These are phyloP conservation scores for Coniochaeta ligniaria DNA, from an alignment of 2,329 filamentous ascomycete genomes.

Conservation along the genomic window DNA sequence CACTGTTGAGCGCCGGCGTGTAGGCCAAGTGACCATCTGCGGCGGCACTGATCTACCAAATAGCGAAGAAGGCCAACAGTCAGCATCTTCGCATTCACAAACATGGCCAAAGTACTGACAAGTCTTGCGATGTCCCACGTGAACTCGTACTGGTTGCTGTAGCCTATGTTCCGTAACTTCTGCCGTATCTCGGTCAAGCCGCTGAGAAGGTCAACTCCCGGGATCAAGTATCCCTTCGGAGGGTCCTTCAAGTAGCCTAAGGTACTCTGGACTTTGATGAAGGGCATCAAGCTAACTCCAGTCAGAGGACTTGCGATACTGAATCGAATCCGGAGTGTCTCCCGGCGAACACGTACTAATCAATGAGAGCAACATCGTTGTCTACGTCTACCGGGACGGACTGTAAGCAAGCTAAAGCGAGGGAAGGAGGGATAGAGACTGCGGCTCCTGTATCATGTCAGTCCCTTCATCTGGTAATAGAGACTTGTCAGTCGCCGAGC, in stretches of 20 bases:
- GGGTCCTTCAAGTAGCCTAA: constrained; percentile 5
- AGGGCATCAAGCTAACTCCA: background rate
- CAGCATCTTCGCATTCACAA: no score
- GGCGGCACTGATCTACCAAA: no score
- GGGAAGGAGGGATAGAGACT: background rate
- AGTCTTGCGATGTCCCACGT: background rate
- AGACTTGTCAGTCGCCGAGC: no score
- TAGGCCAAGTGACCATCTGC: no score
- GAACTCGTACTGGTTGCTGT: constrained; percentile 5
- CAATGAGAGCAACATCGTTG: constrained; percentile 4
- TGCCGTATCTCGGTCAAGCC: constrained; percentile 2
- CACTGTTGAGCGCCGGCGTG: no score
- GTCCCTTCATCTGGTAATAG: no score
- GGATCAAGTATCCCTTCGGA: constrained; percentile 5
- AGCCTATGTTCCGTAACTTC: constrained; percentile 18
- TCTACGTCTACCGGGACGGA: constrained; percentile 5
- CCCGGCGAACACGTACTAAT: background rate
- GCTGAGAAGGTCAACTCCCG: constrained; percentile 4
- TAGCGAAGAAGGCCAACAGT: no score
- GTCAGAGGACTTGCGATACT: no score
- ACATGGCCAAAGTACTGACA: background rate
- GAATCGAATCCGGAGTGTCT: no score
- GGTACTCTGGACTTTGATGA: constrained; percentile 4
- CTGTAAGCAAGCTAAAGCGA: constrained; percentile 4
- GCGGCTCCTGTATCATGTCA: background rate